Evolutionary conservation across 2,329 filamentous ascomycete species (phyloP).

Genomic region (Clarireedia paspali): DNA sequence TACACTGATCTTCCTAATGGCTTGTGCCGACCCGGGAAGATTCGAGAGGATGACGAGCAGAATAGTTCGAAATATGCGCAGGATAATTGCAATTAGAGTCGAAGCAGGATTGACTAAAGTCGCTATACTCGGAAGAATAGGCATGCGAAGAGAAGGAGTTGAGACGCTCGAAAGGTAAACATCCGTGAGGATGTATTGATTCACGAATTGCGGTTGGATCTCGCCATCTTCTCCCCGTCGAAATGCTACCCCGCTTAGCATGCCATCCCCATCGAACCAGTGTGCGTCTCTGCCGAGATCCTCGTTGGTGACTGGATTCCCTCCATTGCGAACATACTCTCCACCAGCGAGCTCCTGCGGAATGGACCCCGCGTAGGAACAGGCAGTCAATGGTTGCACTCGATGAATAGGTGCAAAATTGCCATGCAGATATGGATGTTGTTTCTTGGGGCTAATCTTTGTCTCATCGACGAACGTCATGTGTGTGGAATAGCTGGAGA

Average conservation of each 20-base stretch:
- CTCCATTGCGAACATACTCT: constrained; percentile 66
- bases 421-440: constrained; percentile 47
- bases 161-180: constrained; percentile 48
- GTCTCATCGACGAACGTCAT: constrained; percentile 21
- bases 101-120: constrained; percentile 55
- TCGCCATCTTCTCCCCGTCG: constrained; percentile 33
- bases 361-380: constrained; percentile 48
- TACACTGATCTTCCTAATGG: constrained; percentile 61
- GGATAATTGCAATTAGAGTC: constrained; percentile 39
- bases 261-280: constrained; percentile 71
- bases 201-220: constrained; percentile 57
- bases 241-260: constrained; percentile 63
- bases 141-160: constrained; percentile 40
- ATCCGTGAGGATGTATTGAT: constrained; percentile 62
- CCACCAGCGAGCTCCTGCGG: constrained; percentile 59
- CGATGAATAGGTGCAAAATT: constrained; percentile 62
- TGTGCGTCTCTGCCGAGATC: constrained; percentile 56
- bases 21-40: constrained; percentile 45
- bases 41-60: constrained; percentile 50
- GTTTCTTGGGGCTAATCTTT: constrained; percentile 17
- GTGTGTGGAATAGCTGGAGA: constrained; percentile 19
- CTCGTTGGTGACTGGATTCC: constrained; percentile 56
- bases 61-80: constrained; percentile 48
- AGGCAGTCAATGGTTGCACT: constrained; percentile 47
- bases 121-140: constrained; percentile 60